Conservation (phyloP, 2,329 filamentous ascomycete species). For the Pseudogymnoascus sp. region DNA sequence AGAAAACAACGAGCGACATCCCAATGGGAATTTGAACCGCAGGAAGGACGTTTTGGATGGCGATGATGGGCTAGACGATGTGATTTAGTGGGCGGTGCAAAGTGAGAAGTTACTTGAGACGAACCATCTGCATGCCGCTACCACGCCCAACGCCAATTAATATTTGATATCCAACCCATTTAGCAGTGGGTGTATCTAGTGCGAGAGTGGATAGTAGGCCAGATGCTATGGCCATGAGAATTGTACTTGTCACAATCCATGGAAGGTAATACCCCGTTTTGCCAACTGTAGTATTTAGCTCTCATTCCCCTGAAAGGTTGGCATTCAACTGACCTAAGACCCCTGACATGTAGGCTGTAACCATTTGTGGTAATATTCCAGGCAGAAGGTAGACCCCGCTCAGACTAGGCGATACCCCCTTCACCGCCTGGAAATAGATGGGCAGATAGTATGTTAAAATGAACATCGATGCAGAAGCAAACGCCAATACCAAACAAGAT, state of each 20-base stretch:
- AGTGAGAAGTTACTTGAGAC: no score
- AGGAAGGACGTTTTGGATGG: no score
- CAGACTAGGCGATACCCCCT: constrained; percentile 25
- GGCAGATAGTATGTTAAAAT: constrained; percentile 36
- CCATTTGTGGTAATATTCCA: no score
- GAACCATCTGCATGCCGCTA: constrained; percentile 31
- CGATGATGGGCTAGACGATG: no score
- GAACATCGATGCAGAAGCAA: constrained; percentile 34
- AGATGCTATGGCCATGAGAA: constrained; percentile 31
- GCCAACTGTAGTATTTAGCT: constrained; percentile 25
- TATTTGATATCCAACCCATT: constrained; percentile 45
- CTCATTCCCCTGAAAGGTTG: no score
- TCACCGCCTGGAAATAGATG: constrained; percentile 40
- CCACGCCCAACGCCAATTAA: constrained; percentile 38
- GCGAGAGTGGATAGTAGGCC: constrained; percentile 36
- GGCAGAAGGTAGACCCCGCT: constrained; percentile 24
- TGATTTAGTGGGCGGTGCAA: no score
- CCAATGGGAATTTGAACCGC: no score
- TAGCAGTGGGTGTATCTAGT: constrained; percentile 31
- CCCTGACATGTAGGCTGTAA: no score
- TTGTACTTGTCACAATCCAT: constrained; percentile 35
- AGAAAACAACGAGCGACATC: no score
- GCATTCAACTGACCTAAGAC: no score
- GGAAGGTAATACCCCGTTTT: constrained; percentile 33
- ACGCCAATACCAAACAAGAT: constrained; percentile 26